phyloP scores from a whole-genome alignment of 345 rosid genomes.

The Lepidium aucheri region DNA sequence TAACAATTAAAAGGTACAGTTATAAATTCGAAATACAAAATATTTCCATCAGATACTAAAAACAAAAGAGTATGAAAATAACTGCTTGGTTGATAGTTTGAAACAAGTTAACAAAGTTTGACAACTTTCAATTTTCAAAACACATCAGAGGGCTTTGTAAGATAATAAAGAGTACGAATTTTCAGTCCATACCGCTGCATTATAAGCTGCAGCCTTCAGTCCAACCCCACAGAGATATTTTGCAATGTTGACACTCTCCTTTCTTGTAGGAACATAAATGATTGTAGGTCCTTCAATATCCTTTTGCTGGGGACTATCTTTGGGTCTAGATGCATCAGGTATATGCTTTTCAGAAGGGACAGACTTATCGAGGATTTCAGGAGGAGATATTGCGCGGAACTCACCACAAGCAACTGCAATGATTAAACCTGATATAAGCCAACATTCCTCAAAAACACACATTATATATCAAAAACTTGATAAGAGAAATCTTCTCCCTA shows the following conservation, averaged over 20 bases:
- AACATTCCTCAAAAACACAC: neutral
- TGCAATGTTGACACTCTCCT: slow-evolving; percentile 63
- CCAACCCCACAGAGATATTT: slow-evolving; percentile 54
- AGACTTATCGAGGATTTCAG: slow-evolving; percentile 20
- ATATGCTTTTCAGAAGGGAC: slow-evolving; percentile 21
- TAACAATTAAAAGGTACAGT: neutral
- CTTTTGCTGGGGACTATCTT: slow-evolving; percentile 30
- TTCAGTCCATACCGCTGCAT: slow-evolving; percentile 52
- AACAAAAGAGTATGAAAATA: too few species aligned
- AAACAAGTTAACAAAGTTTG: neutral
- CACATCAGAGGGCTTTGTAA: neutral
- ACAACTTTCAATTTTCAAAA: neutral
- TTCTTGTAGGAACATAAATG: slow-evolving; percentile 85
- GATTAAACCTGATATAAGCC: neutral
- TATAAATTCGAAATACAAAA: neutral
- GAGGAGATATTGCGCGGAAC: slow-evolving; percentile 39
- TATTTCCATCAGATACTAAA: neutral
- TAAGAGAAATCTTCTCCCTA: neutral
- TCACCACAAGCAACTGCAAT: slow-evolving; percentile 70
- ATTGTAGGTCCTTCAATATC: slow-evolving; percentile 68
- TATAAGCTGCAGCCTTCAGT: slow-evolving; percentile 85
- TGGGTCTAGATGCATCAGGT: slow-evolving; percentile 33
- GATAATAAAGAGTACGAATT: neutral
- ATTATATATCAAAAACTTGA: neutral
- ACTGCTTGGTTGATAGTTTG: neutral